Evolutionary conservation across 331 rosid species (phyloP), one percentile per base, ranked within the genome.

Genomic region (Acacia pycnantha): DNA sequence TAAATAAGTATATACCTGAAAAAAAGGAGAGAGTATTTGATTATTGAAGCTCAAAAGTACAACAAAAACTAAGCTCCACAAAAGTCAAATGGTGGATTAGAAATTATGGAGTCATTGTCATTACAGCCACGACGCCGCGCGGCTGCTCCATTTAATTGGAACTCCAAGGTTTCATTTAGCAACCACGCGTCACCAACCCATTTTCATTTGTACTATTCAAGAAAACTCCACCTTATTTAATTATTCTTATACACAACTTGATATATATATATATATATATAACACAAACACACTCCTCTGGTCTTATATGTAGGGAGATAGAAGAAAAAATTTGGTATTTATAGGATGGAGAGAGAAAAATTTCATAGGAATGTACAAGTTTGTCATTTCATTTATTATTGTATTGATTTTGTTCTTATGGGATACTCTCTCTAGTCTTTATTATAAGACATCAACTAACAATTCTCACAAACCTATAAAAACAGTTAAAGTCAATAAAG

Each of bases 251-350:
- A 8, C 5, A 1, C 8, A 22, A 44, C 18, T 44, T 44, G 75
- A n/a, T 12, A 33, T 31, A 31, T 31, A 31, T 31, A 3, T 33
- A 4, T 3, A 33, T 3, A n/a, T n/a, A n/a, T n/a, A n/a, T n/a
- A n/a, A 4, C 5, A 33, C 5, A 33, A 0, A 4, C 0, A 31
- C 3, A 31, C 37, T 33, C 3, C 37, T 33, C 0, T 33, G 0
- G 5, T 4, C 37, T 33, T 33, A 33, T 33, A 33, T 33, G 0
- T 0, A 33, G 5, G 37, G 5, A 33, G 37, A 33, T 4, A 33
- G 0, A 33, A 33, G 37, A 4, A 33, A 33, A 33, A 0, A 2
- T 31, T 31, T 31, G 35, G 35, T 31, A n/a, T n/a, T 31, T 4
- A 31, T 31, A 31, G 0, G 4, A 31, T 4, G 35, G 35, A 31